Percentiles rank a stretch among this genome's conserved stretches.
phyloP scores from a whole-genome alignment of 129 eudicot species.

The Flaveria linearis region DNA sequence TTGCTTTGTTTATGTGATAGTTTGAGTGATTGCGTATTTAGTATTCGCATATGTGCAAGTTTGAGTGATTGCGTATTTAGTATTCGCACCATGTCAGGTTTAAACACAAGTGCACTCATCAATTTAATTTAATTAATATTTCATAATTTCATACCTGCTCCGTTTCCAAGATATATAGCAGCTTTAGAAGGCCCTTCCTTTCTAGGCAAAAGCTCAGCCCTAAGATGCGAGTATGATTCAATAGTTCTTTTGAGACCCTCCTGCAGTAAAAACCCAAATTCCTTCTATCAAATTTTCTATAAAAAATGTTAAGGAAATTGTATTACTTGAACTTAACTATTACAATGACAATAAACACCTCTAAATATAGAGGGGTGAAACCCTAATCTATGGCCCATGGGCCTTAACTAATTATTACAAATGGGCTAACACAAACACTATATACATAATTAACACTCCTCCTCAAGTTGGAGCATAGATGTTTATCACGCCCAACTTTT shows the following conservation, averaged over 20 bases:
- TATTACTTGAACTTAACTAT: too few species aligned
- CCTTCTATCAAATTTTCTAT: constrained; percentile 19
- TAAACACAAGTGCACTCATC: not conserved
- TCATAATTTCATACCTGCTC: constrained; percentile 50
- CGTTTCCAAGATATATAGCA: constrained; percentile 66
- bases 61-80: not conserved
- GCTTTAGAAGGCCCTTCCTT: constrained; percentile 88
- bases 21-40: not conserved
- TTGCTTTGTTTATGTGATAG: not conserved
- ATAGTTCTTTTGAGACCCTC: constrained; percentile 91
- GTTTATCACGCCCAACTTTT: too few species aligned
- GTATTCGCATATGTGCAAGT: too few species aligned
- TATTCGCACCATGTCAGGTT: not conserved
- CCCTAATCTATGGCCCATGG: too few species aligned
- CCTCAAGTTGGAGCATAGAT: too few species aligned
- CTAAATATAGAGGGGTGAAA: too few species aligned
- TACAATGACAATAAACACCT: too few species aligned
- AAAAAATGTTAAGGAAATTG: too few species aligned
- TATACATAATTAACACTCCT: too few species aligned
- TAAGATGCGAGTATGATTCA: constrained; percentile 82
- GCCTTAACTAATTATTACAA: too few species aligned
- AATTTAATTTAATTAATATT: not conserved
- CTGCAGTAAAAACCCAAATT: constrained; percentile 44
- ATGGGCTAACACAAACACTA: too few species aligned
- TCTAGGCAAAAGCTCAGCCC: constrained; percentile 67